phyloP scores from a whole-genome alignment of 2,329 filamentous ascomycete species.

The Dendryphion nanum region DNA sequence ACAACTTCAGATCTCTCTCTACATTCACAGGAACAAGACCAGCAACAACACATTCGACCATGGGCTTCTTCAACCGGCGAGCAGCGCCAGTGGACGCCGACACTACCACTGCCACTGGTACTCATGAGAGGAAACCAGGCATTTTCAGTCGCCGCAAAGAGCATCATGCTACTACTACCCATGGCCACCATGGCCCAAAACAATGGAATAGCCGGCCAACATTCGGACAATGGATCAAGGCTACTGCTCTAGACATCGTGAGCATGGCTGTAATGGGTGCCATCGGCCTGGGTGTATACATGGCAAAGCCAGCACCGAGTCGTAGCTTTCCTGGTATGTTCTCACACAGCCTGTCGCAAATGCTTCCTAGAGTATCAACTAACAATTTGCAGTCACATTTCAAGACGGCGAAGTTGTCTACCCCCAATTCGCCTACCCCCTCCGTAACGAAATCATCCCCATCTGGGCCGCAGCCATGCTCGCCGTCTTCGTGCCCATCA shows the following conservation, averaged over 20 bases:
- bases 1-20: no score
- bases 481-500: slow-evolving; percentile 63
- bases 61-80: slow-evolving; percentile 42
- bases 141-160: slow-evolving; percentile 20
- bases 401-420: slow-evolving; percentile 65
- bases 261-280: slow-evolving; percentile 67
- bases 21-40: no score
- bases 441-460: slow-evolving; percentile 68
- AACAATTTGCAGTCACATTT: slow-evolving; percentile 51
- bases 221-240: slow-evolving; percentile 70
- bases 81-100: slow-evolving; percentile 32
- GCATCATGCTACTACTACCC: background rate
- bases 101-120: slow-evolving; percentile 33
- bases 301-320: slow-evolving; percentile 63
- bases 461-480: slow-evolving; percentile 70
- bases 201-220: slow-evolving; percentile 43
- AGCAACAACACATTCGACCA: slow-evolving; percentile 11
- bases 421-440: slow-evolving; percentile 68
- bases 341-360: background rate
- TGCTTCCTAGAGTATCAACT: background rate
- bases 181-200: slow-evolving; percentile 13
- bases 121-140: slow-evolving; percentile 27
- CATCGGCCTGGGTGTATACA: slow-evolving; percentile 66
- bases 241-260: slow-evolving; percentile 65
- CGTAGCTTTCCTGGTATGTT: slow-evolving; percentile 60